phyloP scores from a whole-genome alignment of 495 filamentous ascomycete species.

The Neurospora sp. region DNA sequence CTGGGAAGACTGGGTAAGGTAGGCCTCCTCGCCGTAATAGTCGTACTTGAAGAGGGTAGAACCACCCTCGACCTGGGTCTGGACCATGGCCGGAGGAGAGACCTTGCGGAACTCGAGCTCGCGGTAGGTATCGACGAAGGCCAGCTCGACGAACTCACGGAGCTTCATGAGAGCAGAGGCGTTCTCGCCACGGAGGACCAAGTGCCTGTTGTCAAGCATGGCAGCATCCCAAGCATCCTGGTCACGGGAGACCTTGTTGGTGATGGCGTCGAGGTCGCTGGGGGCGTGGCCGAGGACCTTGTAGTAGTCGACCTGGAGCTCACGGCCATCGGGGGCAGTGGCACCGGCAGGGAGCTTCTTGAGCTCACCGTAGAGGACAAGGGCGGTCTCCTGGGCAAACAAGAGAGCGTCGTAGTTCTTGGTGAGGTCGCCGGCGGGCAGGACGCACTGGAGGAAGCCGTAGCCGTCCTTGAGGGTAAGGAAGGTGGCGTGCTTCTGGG shows the following conservation, averaged over 20 bases:
- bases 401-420: slow-evolving; percentile 89
- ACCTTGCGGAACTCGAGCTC: slow-evolving; percentile 75
- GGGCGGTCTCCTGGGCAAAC: slow-evolving; percentile 80
- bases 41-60: slow-evolving; percentile 87
- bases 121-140: slow-evolving; percentile 74
- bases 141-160: slow-evolving; percentile 69
- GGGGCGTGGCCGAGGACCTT: slow-evolving; percentile 75
- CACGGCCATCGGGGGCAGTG: slow-evolving; percentile 75
- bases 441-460: slow-evolving; percentile 79
- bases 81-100: slow-evolving; percentile 90
- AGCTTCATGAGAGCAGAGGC: slow-evolving; percentile 88
- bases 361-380: slow-evolving; percentile 85
- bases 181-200: slow-evolving; percentile 82
- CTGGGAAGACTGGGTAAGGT: slow-evolving; percentile 94
- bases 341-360: slow-evolving; percentile 67
- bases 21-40: slow-evolving; percentile 92
- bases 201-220: slow-evolving; percentile 83
- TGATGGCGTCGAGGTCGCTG: slow-evolving; percentile 86
- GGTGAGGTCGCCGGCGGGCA: slow-evolving; percentile 66
- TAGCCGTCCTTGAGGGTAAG: slow-evolving; percentile 82
- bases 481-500: slow-evolving; percentile 83
- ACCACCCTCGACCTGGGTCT: slow-evolving; percentile 96
- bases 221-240: slow-evolving; percentile 59
- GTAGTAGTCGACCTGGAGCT: slow-evolving; percentile 92
- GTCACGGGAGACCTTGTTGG: slow-evolving; percentile 73